phyloP scores from a whole-genome alignment of 768 basidiomycete genomes.

The Boletus bicolor region DNA sequence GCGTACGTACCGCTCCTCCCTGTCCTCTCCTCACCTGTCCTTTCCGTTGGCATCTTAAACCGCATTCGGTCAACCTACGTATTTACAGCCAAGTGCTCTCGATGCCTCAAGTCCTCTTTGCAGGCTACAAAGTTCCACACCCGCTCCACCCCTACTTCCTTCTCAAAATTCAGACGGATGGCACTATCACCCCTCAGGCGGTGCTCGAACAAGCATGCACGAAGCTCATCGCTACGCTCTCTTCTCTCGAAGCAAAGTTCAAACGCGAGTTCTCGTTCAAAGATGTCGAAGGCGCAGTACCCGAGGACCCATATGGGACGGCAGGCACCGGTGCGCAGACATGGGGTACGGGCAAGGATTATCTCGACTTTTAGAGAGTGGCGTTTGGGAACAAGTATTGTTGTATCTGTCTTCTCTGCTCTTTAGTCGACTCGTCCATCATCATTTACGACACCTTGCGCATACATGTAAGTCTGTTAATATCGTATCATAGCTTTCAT shows the following conservation, averaged over 20 bases:
- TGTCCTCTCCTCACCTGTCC: not conserved
- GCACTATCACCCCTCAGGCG: conserved; percentile 73
- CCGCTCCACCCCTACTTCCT: conserved; percentile 93
- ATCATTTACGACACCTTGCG: not conserved
- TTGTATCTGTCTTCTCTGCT: not conserved
- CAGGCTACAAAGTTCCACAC: conserved; percentile 97
- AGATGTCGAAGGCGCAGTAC: conserved; percentile 53
- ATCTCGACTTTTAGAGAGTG: conserved; percentile 47
- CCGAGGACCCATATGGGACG: conserved; percentile 52
- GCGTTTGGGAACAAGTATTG: not conserved
- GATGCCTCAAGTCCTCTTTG: conserved; percentile 87
- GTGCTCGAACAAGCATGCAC: conserved; percentile 82
- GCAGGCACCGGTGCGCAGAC: conserved; percentile 37
- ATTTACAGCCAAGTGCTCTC: conserved; percentile 77
- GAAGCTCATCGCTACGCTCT: conserved; percentile 71
- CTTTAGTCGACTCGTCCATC: not conserved
- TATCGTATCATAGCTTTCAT: not conserved
- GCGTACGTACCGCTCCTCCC: conserved; percentile 54
- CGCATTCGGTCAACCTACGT: conserved; percentile 5
- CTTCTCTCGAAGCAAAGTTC: conserved; percentile 70
- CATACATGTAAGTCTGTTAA: conserved; percentile 1
- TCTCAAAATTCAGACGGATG: conserved; percentile 95
- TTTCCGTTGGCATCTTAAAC: not conserved
- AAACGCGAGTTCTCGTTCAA: conserved; percentile 81
- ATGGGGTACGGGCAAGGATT: conserved; percentile 50